A percentile compares a stretch with the other conserved stretches of the same genome.
These are phyloP conservation scores for Haematococcus sp. DNA, from an alignment of 139 green algal genomes.

Conservation along the genomic window DNA sequence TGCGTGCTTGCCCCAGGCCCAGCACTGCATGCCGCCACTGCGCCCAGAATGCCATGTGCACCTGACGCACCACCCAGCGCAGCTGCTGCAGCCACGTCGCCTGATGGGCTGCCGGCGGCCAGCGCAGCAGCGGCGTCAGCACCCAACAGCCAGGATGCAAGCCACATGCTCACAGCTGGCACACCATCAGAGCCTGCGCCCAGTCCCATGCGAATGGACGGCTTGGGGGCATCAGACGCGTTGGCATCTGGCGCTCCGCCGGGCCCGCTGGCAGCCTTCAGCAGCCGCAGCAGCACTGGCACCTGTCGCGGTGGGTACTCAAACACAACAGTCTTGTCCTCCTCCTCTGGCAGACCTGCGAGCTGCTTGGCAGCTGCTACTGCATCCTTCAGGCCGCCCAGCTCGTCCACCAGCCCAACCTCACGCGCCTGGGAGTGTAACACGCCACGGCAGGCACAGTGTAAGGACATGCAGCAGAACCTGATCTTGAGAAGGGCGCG, in stretches of 20 bases:
- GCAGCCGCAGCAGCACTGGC: slow-evolving; percentile 27
- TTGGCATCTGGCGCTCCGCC: not conserved
- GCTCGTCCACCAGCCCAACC: slow-evolving; percentile 73
- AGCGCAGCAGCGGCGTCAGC: too few species aligned
- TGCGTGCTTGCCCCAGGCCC: not conserved
- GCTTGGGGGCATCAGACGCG: not conserved
- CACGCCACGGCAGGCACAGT: too few species aligned
- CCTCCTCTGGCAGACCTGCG: slow-evolving; percentile 12
- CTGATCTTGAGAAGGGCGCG: too few species aligned
- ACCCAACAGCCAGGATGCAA: too few species aligned
- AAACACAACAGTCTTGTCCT: slow-evolving; percentile 14
- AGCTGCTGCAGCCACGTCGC: not conserved
- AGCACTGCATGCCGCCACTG: not conserved
- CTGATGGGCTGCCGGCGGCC: not conserved
- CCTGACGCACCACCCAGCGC: not conserved
- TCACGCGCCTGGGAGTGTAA: slow-evolving; percentile 48
- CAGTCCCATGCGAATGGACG: too few species aligned
- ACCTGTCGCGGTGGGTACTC: slow-evolving; percentile 15
- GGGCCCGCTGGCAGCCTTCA: not conserved
- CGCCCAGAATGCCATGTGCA: not conserved
- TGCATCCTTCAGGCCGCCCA: slow-evolving; percentile 75
- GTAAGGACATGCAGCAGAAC: too few species aligned
- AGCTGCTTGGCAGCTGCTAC: slow-evolving; percentile 74
- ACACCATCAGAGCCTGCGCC: too few species aligned
- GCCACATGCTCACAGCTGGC: too few species aligned